Evolutionary conservation across 495 filamentous ascomycete species (phyloP).

Genomic region (Podospora pseudopauciseta): DNA sequence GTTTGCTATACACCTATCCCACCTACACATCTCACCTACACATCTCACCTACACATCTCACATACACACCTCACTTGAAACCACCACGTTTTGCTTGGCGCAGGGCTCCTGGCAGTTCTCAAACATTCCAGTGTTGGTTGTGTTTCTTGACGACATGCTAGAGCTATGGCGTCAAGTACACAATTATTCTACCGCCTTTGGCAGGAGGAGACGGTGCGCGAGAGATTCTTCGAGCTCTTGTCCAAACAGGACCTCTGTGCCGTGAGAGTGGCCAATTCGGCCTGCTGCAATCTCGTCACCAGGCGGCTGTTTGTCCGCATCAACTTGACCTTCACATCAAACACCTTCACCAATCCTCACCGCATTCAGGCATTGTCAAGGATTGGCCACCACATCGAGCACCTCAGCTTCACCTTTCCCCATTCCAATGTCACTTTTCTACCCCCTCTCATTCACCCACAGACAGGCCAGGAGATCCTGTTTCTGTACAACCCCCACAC

Average conservation of each 20-base stretch:
- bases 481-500: conserved; percentile 73
- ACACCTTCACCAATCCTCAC: conserved; percentile 64
- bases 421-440: conserved; percentile 70
- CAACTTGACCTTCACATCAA: conserved; percentile 62
- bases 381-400: conserved; percentile 68
- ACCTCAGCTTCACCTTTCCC: conserved; percentile 64
- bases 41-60: neutral
- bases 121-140: neutral
- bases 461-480: conserved; percentile 64
- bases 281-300: conserved; percentile 51
- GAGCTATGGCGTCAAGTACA: conserved; percentile 45
- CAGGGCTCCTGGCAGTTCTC: neutral
- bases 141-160: conserved; percentile 39
- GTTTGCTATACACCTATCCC: neutral
- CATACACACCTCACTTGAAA: neutral
- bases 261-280: conserved; percentile 46
- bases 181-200: conserved; percentile 53
- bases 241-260: conserved; percentile 49
- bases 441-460: conserved; percentile 67
- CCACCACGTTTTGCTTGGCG: neutral
- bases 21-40: neutral
- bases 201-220: conserved; percentile 48
- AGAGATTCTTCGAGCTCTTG: conserved; percentile 49
- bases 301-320: conserved; percentile 52
- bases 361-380: conserved; percentile 65